Evolutionary conservation across 2,329 filamentous ascomycete genomes (phyloP), one percentile per base, ranked within the genome.

Genomic region (Pseudocercospora fijiensis): DNA sequence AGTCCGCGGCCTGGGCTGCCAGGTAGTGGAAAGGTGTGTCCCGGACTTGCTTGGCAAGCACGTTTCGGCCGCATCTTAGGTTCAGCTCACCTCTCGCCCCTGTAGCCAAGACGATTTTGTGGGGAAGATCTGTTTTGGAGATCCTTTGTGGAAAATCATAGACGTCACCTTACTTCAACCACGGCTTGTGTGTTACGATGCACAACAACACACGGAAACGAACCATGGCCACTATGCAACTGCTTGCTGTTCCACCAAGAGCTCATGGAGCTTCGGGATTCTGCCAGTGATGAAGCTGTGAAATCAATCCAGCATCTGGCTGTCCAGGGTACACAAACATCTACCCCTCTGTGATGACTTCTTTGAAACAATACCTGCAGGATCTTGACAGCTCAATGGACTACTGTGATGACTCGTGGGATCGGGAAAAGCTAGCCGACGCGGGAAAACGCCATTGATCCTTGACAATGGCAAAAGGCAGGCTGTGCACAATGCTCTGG

Each of bases 401-500:
- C 49, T 22, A 52, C 45, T 52, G 20, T 52, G 20, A 52, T 27
- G 49, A 52, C 49, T 52, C 49, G 49, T 16, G 24, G 49, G 24
- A 52, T 13, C 27, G 55, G 43, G 24, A 28, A 62, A 62, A 58
- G 49, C 41, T 58, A 27, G 43, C 60, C 55, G 60, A 28, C 26
- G 59, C 53, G 51, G 26, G 58, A 20, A 9, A 26, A 52, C 24
- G 49, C 49, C 47, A 55, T 41, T 28, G 30, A 45, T 61, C 52
- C 62, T 61, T 26, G 62, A 55, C 58, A 49, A n/a, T 24, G 52
- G 58, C 58, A 55, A 53, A 56, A 59, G 7, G 58, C 58, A 58
- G 62, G 62, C 62, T 61, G 58, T 64, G 62, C 62, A 64, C 62
- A 52, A 24, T 60, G 24, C 58, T 22, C 58, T 47, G 51, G 57